These are phyloP conservation scores for Geotrichum aggregatum DNA, from an alignment of 1,139 yeast species.

Conservation along the genomic window DNA sequence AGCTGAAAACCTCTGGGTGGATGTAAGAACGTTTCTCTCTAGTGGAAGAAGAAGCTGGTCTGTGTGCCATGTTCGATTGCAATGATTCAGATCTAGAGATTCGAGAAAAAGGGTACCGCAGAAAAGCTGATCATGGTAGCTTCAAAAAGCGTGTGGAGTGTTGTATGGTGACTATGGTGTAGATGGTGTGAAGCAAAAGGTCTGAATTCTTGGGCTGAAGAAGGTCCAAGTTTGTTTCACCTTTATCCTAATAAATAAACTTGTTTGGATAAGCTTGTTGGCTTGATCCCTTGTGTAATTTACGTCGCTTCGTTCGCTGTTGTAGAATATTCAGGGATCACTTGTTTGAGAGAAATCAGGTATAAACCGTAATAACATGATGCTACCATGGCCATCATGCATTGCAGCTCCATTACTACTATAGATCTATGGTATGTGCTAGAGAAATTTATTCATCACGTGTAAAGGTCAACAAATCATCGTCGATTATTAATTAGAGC, in stretches of 20 bases:
- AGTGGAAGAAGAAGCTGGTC: constrained; percentile 4
- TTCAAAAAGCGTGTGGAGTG: too few species aligned
- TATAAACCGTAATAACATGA: too few species aligned
- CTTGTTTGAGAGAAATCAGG: too few species aligned
- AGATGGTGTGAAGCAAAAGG: background rate
- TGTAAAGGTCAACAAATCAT: too few species aligned
- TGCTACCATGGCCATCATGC: too few species aligned
- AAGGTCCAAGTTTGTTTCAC: background rate
- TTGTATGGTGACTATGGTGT: too few species aligned
- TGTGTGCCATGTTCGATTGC: constrained; percentile 8
- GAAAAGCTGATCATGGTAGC: constrained; percentile 1
- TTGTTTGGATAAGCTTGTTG: background rate
- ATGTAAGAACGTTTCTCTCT: background rate
- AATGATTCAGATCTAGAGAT: background rate
- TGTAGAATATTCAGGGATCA: too few species aligned
- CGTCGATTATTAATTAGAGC: too few species aligned
- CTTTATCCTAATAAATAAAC: background rate
- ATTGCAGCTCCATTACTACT: too few species aligned
- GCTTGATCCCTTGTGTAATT: background rate
- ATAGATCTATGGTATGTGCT: too few species aligned
- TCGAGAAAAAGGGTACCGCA: background rate
- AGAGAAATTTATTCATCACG: too few species aligned
- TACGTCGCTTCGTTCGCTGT: too few species aligned
- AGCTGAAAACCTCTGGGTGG: constrained; percentile 22
- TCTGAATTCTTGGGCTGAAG: background rate